phyloP scores from a whole-genome alignment of 345 rosid genomes.

The Salix arbutifolia region DNA sequence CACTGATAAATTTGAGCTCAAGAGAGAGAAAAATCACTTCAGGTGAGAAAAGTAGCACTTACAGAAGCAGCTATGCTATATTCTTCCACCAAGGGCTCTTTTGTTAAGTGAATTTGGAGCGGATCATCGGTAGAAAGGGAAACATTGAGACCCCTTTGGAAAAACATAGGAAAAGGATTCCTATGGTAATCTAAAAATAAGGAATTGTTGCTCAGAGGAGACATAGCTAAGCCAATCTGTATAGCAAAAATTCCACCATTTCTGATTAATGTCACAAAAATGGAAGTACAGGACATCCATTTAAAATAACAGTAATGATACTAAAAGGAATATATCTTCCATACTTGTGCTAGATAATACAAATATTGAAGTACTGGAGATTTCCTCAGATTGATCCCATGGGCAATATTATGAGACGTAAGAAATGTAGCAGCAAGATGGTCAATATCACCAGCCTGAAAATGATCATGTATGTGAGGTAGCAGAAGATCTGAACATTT shows the following conservation, averaged over 20 bases:
- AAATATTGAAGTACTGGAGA: conserved; percentile 99
- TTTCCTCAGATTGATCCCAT: conserved; percentile 92
- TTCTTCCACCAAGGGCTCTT: conserved; percentile 97
- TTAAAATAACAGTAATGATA: background rate
- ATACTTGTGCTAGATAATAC: conserved; percentile 92
- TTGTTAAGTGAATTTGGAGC: conserved; percentile 93
- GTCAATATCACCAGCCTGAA: conserved; percentile 98
- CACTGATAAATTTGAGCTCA: background rate
- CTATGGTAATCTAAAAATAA: conserved; percentile 92
- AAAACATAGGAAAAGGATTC: conserved; percentile 88
- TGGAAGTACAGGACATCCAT: background rate
- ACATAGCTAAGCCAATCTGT: conserved; percentile 97
- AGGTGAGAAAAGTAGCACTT: conserved; percentile 24
- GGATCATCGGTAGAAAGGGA: conserved; percentile 98
- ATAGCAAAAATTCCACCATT: conserved; percentile 19
- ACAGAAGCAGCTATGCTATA: conserved; percentile 99
- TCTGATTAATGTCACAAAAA: conserved; percentile 15
- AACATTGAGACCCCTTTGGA: conserved; percentile 90
- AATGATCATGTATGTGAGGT: conserved; percentile 11
- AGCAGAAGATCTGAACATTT: background rate
- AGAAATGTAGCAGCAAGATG: conserved; percentile 99
- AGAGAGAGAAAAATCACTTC: background rate
- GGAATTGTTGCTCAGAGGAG: conserved; percentile 99
- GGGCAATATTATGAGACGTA: conserved; percentile 88
- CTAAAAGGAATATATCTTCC: background rate